Conservation (phyloP, 2,329 filamentous ascomycete species). For the Alternaria consortialis region DNA sequence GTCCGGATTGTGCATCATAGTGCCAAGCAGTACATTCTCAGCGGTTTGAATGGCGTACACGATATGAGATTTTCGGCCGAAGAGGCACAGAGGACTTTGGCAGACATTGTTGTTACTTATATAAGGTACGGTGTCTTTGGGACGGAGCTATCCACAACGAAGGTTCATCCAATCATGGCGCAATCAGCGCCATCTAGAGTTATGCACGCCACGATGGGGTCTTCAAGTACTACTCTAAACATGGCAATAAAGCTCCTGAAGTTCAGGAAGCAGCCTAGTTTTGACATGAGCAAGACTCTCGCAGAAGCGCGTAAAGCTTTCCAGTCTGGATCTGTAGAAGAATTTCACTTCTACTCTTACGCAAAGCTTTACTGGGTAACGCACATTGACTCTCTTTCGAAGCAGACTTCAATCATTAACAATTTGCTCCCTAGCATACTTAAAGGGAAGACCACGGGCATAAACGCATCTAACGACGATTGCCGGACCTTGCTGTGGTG, state of each 20-base stretch:
- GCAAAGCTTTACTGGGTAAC: too few relatives aligned
- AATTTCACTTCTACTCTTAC: too few relatives aligned
- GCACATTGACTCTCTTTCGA: too few relatives aligned
- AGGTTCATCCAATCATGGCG: constrained; percentile 6
- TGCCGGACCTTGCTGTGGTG: too few relatives aligned
- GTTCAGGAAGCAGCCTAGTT: constrained; percentile 14
- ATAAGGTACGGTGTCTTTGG: constrained; percentile 31
- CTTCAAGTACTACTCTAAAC: constrained; percentile 9
- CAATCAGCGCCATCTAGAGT: constrained; percentile 17
- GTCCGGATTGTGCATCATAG: constrained; percentile 34
- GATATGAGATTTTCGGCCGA: constrained; percentile 1
- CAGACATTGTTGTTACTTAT: constrained; percentile 33
- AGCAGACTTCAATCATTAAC: too few relatives aligned
- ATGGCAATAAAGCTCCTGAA: constrained; percentile 23
- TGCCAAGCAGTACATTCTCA: constrained; percentile 29
- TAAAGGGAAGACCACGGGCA: too few relatives aligned
- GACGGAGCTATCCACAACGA: constrained; percentile 21
- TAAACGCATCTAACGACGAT: too few relatives aligned
- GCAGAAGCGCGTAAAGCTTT: constrained; percentile 15
- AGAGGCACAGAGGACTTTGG: constrained; percentile 20
- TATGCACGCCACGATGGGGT: constrained; percentile 8
- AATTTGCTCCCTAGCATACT: too few relatives aligned
- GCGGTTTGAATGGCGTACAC: background rate
- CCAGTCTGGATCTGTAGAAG: too few relatives aligned
- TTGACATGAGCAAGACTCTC: constrained; percentile 24